Conservation (phyloP, 2,329 filamentous ascomycete genomes). For the Dryadomyces quercivorus region DNA sequence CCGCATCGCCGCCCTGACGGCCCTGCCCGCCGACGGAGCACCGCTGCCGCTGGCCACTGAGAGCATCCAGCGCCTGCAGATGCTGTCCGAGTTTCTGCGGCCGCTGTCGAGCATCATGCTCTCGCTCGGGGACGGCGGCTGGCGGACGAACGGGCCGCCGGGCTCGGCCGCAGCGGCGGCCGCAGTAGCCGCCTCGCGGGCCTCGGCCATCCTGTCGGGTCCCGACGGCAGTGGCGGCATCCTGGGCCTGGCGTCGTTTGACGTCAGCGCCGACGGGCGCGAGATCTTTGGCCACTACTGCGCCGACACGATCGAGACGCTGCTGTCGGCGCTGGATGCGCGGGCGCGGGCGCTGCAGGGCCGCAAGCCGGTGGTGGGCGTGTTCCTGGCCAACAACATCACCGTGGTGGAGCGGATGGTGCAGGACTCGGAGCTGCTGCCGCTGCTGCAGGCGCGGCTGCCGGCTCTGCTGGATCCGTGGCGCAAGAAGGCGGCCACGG, state of each 20-base stretch:
- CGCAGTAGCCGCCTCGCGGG: conserved; percentile 21
- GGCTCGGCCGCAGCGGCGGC: conserved; percentile 30
- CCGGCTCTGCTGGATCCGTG: conserved; percentile 58
- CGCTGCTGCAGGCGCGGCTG: conserved; percentile 56
- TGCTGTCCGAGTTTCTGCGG: conserved; percentile 74
- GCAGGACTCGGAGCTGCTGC: conserved; percentile 62
- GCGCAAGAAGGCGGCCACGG: conserved; percentile 72
- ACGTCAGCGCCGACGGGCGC: conserved; percentile 77
- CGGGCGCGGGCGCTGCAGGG: conserved; percentile 60
- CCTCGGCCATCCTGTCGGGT: not conserved
- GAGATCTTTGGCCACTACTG: conserved; percentile 86
- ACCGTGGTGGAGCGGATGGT: conserved; percentile 77
- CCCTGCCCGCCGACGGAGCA: conserved; percentile 66
- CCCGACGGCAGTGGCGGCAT: conserved; percentile 37
- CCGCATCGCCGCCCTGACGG: conserved; percentile 51
- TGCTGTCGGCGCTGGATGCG: conserved; percentile 63
- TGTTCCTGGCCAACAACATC: conserved; percentile 84
- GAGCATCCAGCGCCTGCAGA: conserved; percentile 74
- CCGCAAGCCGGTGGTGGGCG: conserved; percentile 65
- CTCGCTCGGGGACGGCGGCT: conserved; percentile 85
- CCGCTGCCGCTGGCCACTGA: conserved; percentile 68
- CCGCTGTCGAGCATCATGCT: conserved; percentile 85
- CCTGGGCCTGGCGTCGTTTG: conserved; percentile 65
- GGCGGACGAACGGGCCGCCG: conserved; percentile 38
- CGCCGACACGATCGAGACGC: conserved; percentile 71